Base-by-base conservation (phyloP, 169 alveolate species). In the Cryptosporidium xiaoi region DNA sequence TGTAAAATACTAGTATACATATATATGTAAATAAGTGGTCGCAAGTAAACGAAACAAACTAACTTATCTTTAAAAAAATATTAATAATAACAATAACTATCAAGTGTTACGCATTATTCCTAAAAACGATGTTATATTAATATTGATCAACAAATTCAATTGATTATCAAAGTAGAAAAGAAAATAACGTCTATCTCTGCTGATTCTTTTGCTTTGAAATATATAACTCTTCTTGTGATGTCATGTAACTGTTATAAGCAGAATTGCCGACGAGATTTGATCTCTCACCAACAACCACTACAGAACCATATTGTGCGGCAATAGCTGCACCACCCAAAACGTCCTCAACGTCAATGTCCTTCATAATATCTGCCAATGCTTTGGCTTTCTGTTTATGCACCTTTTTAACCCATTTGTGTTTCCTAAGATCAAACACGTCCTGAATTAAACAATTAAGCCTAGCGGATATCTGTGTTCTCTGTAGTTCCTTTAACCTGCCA, bases 271-370 rank as follows among this genome's bases (percentile, higher is more conserved):
- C 94, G 51, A 94, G 89, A 69, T 95, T 95, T 64, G 93, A 90
- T 31, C 97, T 71, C 87, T 95, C 94, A 7, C 98, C 98, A 34
- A 95, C 97, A 10, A 94, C 95, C 33, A 95, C 96, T 34, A 95
- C 94, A 66, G 94, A 93, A 34, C 98, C 98, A 55, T 91, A 93
- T 90, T 95, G 98, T 29, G 98, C 98, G 24, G 97, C 96, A 34
- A 93, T 94, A 40, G 95, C 94, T 12, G 97, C 92, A 3, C 98
- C 98, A 2, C 98, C 98, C 83, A 95, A 69, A 46, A 93, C 95
- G 83, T 95, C 97, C 71, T 95, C 98, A 48, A 95, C 93, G 48
- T 95, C 93, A 48, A 95, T 93, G 89, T 95, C 96, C 31, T 94
- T 95, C 18, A 96, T 84, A 85, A 95, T 83, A 65, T 93, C 98